phyloP scores from a whole-genome alignment of 1,139 yeast genomes.

The Yamadazyma membranifaciens region DNA sequence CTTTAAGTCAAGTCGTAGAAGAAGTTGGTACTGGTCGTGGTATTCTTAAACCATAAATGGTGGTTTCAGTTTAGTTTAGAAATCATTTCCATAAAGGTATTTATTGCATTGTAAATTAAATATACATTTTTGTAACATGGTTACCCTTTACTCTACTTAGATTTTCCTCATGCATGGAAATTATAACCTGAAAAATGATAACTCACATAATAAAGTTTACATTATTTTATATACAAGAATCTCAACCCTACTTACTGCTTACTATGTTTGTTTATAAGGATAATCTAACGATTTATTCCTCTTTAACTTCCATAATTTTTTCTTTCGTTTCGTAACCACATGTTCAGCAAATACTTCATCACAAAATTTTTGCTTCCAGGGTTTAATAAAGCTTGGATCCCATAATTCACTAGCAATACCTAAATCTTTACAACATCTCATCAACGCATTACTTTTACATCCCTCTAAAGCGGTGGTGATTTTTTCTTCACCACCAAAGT shows the following conservation, averaged over 20 bases:
- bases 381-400: conserved; percentile 90
- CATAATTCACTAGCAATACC: conserved; percentile 96
- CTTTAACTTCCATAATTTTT: conserved; percentile 84
- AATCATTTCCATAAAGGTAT: not conserved
- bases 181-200: too few relatives aligned
- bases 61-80: too few relatives aligned
- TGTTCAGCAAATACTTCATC: conserved; percentile 88
- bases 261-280: conserved; percentile 58
- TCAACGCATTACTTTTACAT: conserved; percentile 91
- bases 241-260: not conserved
- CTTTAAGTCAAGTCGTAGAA: conserved; percentile 75
- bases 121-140: conserved; percentile 1
- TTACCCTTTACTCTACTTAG: too few relatives aligned
- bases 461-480: conserved; percentile 97
- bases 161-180: too few relatives aligned
- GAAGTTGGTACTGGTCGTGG: conserved; percentile 72
- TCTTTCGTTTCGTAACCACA: conserved; percentile 75
- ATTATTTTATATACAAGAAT: not conserved
- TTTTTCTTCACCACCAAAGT: conserved; percentile 76
- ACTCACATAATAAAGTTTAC: too few relatives aligned
- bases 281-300: conserved; percentile 76
- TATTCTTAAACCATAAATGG: conserved; percentile 37
- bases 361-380: conserved; percentile 72
- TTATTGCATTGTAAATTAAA: conserved; percentile 4
- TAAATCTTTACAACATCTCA: conserved; percentile 96